These are phyloP conservation scores for Lachancea meyersii DNA, from an alignment of 805 yeast genomes.

Conservation along the genomic window DNA sequence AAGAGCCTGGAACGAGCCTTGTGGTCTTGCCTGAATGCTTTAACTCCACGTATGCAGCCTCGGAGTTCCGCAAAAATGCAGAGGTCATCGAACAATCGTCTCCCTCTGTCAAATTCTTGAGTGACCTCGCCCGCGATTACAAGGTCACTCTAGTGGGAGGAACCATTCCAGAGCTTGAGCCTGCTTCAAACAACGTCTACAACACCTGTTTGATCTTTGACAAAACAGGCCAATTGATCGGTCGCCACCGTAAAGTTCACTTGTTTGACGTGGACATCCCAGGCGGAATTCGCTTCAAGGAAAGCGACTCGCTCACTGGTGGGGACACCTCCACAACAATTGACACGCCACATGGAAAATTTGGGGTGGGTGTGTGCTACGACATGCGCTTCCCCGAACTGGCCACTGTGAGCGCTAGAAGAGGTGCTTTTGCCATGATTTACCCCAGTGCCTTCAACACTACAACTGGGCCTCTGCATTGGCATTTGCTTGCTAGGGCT, in stretches of 20 bases:
- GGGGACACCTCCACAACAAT: slow-evolving; percentile 76
- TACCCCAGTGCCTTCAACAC: slow-evolving; percentile 85
- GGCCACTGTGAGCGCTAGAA: slow-evolving; percentile 62
- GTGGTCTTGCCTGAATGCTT: slow-evolving; percentile 93
- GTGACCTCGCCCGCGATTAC: slow-evolving; percentile 59
- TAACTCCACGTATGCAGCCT: slow-evolving; percentile 90
- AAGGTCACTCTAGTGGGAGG: slow-evolving; percentile 77
- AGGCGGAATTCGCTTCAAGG: slow-evolving; percentile 81
- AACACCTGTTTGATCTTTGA: slow-evolving; percentile 71
- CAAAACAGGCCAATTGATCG: slow-evolving; percentile 68
- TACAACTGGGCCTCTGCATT: slow-evolving; percentile 76
- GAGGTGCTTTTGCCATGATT: slow-evolving; percentile 65
- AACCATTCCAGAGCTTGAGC: slow-evolving; percentile 76
- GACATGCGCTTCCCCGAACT: slow-evolving; percentile 78
- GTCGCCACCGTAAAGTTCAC: slow-evolving; percentile 86
- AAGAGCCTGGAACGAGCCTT: slow-evolving; percentile 59
- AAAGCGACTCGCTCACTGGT: slow-evolving; percentile 65
- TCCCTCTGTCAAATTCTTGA: slow-evolving; percentile 53
- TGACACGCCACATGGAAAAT: slow-evolving; percentile 33
- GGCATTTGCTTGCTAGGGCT: slow-evolving; percentile 69
- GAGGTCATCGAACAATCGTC: slow-evolving; percentile 78
- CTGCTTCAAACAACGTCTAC: slow-evolving; percentile 49
- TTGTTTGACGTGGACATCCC: slow-evolving; percentile 91
- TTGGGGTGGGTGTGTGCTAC: slow-evolving; percentile 84
- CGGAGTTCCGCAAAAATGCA: slow-evolving; percentile 80